Conservation (phyloP, 2,329 filamentous ascomycete genomes). For the Pseudogymnoascus sp. region DNA sequence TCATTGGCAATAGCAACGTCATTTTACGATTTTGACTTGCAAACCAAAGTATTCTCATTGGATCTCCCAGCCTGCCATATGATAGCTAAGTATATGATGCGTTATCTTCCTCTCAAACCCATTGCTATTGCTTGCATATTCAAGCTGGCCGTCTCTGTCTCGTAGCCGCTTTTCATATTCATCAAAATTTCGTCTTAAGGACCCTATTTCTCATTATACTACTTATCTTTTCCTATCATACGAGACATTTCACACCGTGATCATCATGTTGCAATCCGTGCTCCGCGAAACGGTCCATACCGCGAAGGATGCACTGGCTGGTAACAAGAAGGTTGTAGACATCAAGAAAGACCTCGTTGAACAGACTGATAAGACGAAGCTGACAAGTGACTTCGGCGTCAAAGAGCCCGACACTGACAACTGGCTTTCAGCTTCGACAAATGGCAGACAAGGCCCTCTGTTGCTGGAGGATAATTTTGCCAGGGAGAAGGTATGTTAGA, state of each 20-base stretch:
- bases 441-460: constrained; percentile 56
- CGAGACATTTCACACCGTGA: not conserved
- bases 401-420: constrained; percentile 67
- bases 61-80: not conserved
- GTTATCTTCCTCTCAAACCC: not conserved
- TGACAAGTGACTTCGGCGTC: constrained; percentile 72
- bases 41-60: not conserved
- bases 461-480: constrained; percentile 65
- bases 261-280: constrained; percentile 3
- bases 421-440: constrained; percentile 60
- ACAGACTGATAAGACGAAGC: constrained; percentile 46
- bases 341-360: constrained; percentile 43
- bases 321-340: constrained; percentile 24
- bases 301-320: not conserved
- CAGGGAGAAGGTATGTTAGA: constrained; percentile 57
- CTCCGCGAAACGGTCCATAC: constrained; percentile 4
- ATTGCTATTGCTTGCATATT: not conserved
- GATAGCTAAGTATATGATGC: not conserved
- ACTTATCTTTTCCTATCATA: not conserved
- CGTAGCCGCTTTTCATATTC: not conserved
- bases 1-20: not conserved
- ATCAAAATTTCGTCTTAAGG: not conserved
- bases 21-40: constrained; percentile 4
- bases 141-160: not conserved
- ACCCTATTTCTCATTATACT: not conserved